A percentile compares a stretch with the other conserved stretches of the same genome.
These are phyloP conservation scores for Entomortierella chlamydospora DNA, from an alignment of 192 early-diverging fungal genomes.

Conservation along the genomic window DNA sequence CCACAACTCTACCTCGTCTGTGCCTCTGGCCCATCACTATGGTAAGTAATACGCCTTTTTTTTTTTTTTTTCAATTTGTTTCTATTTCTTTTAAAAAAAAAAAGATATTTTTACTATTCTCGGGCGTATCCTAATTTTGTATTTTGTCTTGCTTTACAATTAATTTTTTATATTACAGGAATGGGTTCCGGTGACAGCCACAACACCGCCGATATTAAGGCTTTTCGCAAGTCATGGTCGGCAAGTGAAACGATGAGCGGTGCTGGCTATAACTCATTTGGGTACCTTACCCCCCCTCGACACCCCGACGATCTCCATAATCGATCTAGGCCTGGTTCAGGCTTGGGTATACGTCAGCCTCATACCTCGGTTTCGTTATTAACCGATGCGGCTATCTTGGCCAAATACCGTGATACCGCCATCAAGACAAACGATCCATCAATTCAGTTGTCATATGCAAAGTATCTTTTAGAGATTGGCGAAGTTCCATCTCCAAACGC, in stretches of 20 bases:
- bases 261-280: neutral
- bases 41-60: neutral
- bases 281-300: constrained; percentile 38
- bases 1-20: constrained; percentile 23
- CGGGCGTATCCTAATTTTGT: constrained; percentile 6
- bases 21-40: neutral
- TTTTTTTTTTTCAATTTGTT: constrained; percentile 2
- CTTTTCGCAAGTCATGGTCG: constrained; percentile 36
- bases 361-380: constrained; percentile 41
- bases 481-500: neutral
- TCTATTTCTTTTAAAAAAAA: neutral
- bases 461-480: constrained; percentile 79
- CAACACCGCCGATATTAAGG: neutral
- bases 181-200: neutral
- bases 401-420: constrained; percentile 81
- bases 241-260: constrained; percentile 18
- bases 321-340: neutral
- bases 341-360: constrained; percentile 2
- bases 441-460: constrained; percentile 81
- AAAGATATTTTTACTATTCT: neutral
- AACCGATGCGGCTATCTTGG: constrained; percentile 55
- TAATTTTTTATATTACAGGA: neutral
- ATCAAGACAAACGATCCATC: constrained; percentile 80
- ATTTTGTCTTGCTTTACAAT: constrained; percentile 11
- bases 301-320: neutral